phyloP scores from a whole-genome alignment of 179 eudicot genomes.

The Vitellaria paradoxa region DNA sequence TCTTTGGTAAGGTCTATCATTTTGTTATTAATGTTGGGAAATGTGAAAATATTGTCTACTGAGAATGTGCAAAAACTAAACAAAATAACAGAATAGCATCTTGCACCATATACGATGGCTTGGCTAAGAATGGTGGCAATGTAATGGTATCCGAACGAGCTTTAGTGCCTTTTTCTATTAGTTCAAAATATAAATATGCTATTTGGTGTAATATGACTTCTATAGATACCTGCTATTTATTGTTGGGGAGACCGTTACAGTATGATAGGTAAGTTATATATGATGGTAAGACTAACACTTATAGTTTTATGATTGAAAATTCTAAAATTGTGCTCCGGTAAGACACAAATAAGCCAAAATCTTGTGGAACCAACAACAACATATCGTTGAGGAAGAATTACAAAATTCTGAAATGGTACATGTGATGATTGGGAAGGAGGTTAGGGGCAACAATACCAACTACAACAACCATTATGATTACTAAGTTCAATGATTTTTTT shows the following conservation, averaged over 20 bases:
- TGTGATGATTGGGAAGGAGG: no score
- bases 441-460: no score
- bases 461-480: no score
- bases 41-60: background rate
- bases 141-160: background rate
- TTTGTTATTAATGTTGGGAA: background rate
- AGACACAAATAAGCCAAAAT: background rate
- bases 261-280: background rate
- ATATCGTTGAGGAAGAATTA: no score
- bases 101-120: background rate
- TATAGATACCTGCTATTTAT: background rate
- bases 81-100: background rate
- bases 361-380: no score
- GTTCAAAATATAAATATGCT: background rate
- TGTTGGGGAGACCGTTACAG: background rate
- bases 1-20: background rate
- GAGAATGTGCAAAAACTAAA: background rate
- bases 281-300: background rate
- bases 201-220: background rate
- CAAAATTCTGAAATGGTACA: no score
- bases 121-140: background rate
- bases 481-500: background rate
- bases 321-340: background rate
- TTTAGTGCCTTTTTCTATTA: background rate
- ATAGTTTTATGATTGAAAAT: background rate